Evolutionary conservation across 169 alveolate genomes (phyloP).

Genomic region (Plasmodium cynomolgi): DNA sequence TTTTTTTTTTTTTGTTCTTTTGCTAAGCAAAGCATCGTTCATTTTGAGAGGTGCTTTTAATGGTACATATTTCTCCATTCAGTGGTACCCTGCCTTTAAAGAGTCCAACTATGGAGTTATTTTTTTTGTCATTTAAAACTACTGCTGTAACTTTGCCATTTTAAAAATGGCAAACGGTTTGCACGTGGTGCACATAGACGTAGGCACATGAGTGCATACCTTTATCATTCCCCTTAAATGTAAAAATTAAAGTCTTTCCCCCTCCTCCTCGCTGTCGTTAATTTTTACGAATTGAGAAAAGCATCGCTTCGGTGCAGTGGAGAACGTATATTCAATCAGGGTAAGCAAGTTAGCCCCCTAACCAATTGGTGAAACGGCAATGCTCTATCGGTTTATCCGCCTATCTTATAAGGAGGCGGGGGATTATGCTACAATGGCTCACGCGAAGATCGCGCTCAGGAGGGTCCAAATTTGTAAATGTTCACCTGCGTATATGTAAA

Average conservation of each 20-base stretch:
- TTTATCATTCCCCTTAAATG: background rate
- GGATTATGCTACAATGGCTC: background rate
- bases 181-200: background rate
- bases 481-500: background rate
- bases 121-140: conserved; percentile 1
- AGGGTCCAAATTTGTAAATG: background rate
- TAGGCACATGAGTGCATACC: background rate
- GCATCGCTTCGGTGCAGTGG: background rate
- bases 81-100: background rate
- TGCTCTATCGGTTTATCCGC: background rate
- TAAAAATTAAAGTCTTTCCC: background rate
- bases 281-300: background rate
- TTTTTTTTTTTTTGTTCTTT: background rate
- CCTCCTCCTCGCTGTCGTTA: background rate
- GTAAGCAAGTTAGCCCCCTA: background rate
- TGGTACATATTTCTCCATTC: background rate
- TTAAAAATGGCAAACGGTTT: background rate
- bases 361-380: background rate
- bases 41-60: background rate
- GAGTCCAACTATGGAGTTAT: background rate
- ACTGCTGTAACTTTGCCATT: background rate
- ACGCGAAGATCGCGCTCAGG: background rate
- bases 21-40: background rate
- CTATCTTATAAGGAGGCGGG: background rate
- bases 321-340: background rate